These are phyloP conservation scores for Benincasa hispida DNA, from an alignment of 306 rosid species.

Conservation along the genomic window DNA sequence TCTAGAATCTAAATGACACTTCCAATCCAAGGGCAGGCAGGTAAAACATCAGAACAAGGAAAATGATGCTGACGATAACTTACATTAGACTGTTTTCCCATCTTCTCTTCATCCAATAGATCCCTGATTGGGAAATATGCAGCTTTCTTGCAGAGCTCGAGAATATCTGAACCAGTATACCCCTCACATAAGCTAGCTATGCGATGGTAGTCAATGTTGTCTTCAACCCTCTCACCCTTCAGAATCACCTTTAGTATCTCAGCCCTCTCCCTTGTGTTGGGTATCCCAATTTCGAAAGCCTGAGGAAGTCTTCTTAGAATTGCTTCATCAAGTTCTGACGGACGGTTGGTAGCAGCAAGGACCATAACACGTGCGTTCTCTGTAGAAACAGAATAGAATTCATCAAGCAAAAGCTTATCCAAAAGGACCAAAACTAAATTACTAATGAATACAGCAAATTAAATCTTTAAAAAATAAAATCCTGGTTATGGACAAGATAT, in stretches of 20 bases:
- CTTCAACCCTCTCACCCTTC: constrained; percentile 66
- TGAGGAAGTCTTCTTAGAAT: constrained; percentile 95
- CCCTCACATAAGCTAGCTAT: constrained; percentile 66
- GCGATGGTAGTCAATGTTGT: constrained; percentile 34
- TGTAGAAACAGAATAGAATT: constrained; percentile 11
- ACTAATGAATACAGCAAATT: not conserved
- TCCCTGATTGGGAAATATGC: constrained; percentile 89
- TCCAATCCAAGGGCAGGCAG: not conserved
- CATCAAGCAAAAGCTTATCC: not conserved
- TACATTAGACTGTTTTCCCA: constrained; percentile 48
- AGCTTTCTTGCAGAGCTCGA: constrained; percentile 97
- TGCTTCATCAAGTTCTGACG: constrained; percentile 99
- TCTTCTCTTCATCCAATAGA: constrained; percentile 57
- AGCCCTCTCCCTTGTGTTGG: constrained; percentile 63
- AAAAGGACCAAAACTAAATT: not conserved
- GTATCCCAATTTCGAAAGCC: constrained; percentile 84
- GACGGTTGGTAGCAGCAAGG: constrained; percentile 96
- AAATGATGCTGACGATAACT: constrained; percentile 20
- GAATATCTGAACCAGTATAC: constrained; percentile 88
- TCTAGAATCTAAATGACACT: not conserved
- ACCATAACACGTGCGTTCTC: constrained; percentile 95
- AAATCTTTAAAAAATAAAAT: not conserved
- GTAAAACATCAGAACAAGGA: not conserved
- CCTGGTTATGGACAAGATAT: not conserved
- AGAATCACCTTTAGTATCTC: constrained; percentile 73